Conservation (phyloP, 1,284 basidiomycete genomes). For the Phylloporus sp. region DNA sequence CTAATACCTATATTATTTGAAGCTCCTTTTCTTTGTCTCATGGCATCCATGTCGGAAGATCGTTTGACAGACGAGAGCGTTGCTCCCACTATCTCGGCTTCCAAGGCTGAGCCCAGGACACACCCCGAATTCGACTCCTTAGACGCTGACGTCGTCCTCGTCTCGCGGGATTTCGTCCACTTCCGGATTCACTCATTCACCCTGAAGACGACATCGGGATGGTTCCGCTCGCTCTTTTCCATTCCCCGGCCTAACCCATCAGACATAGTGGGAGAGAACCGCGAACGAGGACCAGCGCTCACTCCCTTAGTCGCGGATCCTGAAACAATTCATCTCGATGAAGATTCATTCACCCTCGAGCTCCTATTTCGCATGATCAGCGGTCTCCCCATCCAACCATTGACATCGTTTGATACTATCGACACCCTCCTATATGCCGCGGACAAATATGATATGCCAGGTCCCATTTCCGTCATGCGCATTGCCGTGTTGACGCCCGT, state of each 20-base stretch:
- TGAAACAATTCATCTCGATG: slow-evolving; percentile 61
- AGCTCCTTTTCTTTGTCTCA: background rate
- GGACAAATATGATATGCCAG: slow-evolving; percentile 75
- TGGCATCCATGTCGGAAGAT: slow-evolving; percentile 31
- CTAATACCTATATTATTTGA: background rate
- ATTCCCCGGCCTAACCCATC: slow-evolving; percentile 51
- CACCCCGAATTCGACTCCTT: slow-evolving; percentile 58
- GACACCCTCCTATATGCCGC: slow-evolving; percentile 65
- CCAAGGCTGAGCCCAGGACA: slow-evolving; percentile 26
- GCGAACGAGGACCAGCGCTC: slow-evolving; percentile 47
- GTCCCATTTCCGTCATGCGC: slow-evolving; percentile 63
- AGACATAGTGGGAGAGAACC: background rate
- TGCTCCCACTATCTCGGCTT: background rate
- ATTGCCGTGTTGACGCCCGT: slow-evolving; percentile 58
- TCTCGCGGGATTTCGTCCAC: slow-evolving; percentile 51
- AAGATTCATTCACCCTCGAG: slow-evolving; percentile 61
- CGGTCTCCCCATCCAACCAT: slow-evolving; percentile 57
- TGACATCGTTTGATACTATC: slow-evolving; percentile 60
- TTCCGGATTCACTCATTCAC: slow-evolving; percentile 67
- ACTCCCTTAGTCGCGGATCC: slow-evolving; percentile 32
- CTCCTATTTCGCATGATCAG: slow-evolving; percentile 66
- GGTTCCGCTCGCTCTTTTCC: slow-evolving; percentile 63
- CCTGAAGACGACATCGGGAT: slow-evolving; percentile 66
- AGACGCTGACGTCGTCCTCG: slow-evolving; percentile 60
- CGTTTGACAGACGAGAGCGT: slow-evolving; percentile 5